Conservation (phyloP, 768 basidiomycete species). For the Chiua virens region DNA sequence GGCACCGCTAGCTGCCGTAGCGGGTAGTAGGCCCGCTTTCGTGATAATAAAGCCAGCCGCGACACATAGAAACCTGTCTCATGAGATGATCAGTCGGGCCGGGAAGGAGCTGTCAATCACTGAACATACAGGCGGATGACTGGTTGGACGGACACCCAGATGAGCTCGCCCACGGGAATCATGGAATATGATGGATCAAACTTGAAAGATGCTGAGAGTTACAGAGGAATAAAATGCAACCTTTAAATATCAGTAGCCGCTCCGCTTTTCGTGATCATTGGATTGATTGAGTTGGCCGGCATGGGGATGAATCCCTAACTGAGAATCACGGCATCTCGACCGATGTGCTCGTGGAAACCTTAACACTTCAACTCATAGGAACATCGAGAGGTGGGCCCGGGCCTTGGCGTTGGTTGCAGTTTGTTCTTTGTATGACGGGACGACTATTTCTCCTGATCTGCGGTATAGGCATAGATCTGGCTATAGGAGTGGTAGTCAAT, state of each 20-base stretch:
- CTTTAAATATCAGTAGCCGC: conserved; percentile 5
- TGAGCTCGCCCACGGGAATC: conserved; percentile 43
- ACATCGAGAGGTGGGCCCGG: neutral
- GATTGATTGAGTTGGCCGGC: too few species aligned
- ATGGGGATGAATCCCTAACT: neutral
- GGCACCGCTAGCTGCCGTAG: conserved; percentile 55
- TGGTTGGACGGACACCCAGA: conserved; percentile 64
- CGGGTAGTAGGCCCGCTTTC: conserved; percentile 59
- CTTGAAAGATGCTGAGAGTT: neutral
- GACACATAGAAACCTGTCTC: conserved; percentile 51
- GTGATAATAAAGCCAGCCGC: conserved; percentile 57
- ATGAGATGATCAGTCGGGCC: conserved; percentile 1
- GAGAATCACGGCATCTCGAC: conserved; percentile 1
- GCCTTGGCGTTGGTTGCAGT: too few species aligned
- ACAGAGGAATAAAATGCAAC: too few species aligned
- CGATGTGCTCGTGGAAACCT: neutral
- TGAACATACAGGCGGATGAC: conserved; percentile 56
- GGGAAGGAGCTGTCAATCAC: neutral
- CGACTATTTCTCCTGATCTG: too few species aligned
- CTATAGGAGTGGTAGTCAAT: too few species aligned
- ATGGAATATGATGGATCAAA: conserved; percentile 6
- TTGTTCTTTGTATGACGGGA: too few species aligned
- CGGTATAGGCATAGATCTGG: too few species aligned
- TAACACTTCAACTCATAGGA: too few species aligned
- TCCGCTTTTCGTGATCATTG: too few species aligned